Percentiles rank a stretch among this genome's conserved stretches.
These are phyloP conservation scores for Colletotrichum endophyticum DNA, from an alignment of 2,329 filamentous ascomycete species.

Conservation along the genomic window DNA sequence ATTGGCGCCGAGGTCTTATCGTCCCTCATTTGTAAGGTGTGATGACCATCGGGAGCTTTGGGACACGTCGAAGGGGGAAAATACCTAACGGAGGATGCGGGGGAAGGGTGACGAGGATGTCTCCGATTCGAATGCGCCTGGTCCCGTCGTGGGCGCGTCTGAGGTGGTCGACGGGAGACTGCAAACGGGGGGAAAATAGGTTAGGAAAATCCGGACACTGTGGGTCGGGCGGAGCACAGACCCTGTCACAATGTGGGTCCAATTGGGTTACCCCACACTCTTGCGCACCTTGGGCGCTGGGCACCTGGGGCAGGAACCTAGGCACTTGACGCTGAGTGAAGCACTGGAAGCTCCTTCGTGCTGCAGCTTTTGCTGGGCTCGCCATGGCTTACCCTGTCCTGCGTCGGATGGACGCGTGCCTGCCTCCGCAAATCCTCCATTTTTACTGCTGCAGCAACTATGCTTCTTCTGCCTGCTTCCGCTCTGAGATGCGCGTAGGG, in stretches of 20 bases:
- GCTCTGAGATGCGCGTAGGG: neutral
- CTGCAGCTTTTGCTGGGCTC: neutral
- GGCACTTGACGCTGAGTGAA: neutral
- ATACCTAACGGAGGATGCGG: neutral
- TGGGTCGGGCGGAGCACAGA: neutral
- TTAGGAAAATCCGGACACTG: slow-evolving; percentile 8
- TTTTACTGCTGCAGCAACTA: neutral
- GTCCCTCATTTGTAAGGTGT: neutral
- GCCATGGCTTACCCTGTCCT: neutral
- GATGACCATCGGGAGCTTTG: neutral
- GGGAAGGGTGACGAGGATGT: neutral
- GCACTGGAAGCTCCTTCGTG: neutral
- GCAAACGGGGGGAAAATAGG: slow-evolving; percentile 10
- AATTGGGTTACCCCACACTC: slow-evolving; percentile 12
- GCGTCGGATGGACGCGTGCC: neutral
- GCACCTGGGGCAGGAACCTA: neutral
- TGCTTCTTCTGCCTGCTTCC: neutral
- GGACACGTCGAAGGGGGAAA: neutral
- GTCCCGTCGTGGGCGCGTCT: neutral
- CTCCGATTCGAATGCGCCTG: neutral
- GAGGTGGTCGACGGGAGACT: neutral
- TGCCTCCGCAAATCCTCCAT: neutral
- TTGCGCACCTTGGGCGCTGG: neutral
- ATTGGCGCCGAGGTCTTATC: slow-evolving; percentile 5
- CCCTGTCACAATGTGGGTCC: neutral